phyloP scores from a whole-genome alignment of 2,329 filamentous ascomycete genomes.

The Fusarium ramigenum region DNA sequence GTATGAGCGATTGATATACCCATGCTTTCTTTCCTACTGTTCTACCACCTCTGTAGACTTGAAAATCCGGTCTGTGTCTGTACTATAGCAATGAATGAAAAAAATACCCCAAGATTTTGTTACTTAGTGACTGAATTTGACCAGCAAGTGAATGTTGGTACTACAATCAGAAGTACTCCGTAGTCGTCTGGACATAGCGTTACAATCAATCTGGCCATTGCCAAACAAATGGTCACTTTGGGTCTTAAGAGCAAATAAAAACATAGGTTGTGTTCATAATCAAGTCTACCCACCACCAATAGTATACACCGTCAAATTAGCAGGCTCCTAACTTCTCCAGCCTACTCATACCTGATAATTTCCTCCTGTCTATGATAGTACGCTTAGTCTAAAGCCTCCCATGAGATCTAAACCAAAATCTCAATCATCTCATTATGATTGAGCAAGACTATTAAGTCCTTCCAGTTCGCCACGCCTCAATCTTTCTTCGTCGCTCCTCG shows the following conservation, averaged over 20 bases:
- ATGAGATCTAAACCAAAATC: conserved; percentile 18
- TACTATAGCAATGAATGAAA: conserved; percentile 47
- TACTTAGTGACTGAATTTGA: not conserved
- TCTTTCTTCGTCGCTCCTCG: conserved; percentile 58
- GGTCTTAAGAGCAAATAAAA: not conserved
- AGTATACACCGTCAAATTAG: conserved; percentile 22
- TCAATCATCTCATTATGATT: not conserved
- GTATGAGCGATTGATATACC: conserved; percentile 39
- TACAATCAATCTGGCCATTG: not conserved
- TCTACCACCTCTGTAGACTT: conserved; percentile 48
- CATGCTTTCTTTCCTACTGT: conserved; percentile 38
- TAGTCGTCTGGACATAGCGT: too few species aligned
- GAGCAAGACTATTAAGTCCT: conserved; percentile 16
- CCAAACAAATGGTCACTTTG: not conserved
- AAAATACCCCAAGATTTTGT: conserved; percentile 30
- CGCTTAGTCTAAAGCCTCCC: conserved; percentile 23
- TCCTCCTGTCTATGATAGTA: conserved; percentile 24
- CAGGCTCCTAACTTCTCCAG: not conserved
- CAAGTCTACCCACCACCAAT: conserved; percentile 31
- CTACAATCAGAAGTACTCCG: not conserved
- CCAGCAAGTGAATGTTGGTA: not conserved
- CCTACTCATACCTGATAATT: not conserved
- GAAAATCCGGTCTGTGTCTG: conserved; percentile 47
- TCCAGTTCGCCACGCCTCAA: conserved; percentile 58
- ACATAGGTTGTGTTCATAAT: conserved; percentile 16